These are phyloP conservation scores for Cladobotryum mycophilum DNA, from an alignment of 2,329 filamentous ascomycete species.

Conservation along the genomic window DNA sequence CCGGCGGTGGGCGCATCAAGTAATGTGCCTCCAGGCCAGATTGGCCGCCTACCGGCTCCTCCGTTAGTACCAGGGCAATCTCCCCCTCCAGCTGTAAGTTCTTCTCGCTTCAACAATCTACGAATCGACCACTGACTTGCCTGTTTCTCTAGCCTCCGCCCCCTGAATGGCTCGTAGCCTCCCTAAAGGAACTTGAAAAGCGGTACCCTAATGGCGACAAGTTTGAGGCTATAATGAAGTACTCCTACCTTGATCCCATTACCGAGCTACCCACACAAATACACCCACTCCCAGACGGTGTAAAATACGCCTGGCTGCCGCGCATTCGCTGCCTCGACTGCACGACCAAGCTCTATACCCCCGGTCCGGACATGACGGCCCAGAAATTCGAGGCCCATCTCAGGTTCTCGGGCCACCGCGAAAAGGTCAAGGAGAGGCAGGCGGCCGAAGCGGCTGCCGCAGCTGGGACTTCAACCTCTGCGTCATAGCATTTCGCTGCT, in stretches of 20 bases:
- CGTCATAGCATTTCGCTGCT: neutral
- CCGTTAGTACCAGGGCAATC: slow-evolving; percentile 53
- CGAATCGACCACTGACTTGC: slow-evolving; percentile 14
- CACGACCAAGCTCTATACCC: slow-evolving; percentile 88
- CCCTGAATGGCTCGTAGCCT: slow-evolving; percentile 75
- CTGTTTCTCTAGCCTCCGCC: slow-evolving; percentile 61
- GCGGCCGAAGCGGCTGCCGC: slow-evolving; percentile 19
- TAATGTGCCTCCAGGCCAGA: slow-evolving; percentile 44
- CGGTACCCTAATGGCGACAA: slow-evolving; percentile 67
- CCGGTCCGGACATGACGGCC: slow-evolving; percentile 75
- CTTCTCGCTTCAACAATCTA: neutral
- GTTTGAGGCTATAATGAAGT: slow-evolving; percentile 89
- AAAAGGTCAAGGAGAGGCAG: slow-evolving; percentile 48
- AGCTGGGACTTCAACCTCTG: slow-evolving; percentile 4
- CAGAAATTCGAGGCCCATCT: slow-evolving; percentile 92
- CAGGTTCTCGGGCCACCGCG: slow-evolving; percentile 73
- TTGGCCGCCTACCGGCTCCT: slow-evolving; percentile 63
- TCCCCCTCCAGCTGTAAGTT: slow-evolving; percentile 55
- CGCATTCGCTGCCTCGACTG: slow-evolving; percentile 90
- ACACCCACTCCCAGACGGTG: slow-evolving; percentile 51
- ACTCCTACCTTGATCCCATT: slow-evolving; percentile 68
- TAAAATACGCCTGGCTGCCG: slow-evolving; percentile 78
- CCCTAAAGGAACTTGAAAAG: slow-evolving; percentile 64
- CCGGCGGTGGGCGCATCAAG: slow-evolving; percentile 29
- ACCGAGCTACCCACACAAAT: slow-evolving; percentile 60